These are phyloP conservation scores for Hyaloraphidium curvatum DNA, from an alignment of 192 early-diverging fungal species.

Conservation along the genomic window DNA sequence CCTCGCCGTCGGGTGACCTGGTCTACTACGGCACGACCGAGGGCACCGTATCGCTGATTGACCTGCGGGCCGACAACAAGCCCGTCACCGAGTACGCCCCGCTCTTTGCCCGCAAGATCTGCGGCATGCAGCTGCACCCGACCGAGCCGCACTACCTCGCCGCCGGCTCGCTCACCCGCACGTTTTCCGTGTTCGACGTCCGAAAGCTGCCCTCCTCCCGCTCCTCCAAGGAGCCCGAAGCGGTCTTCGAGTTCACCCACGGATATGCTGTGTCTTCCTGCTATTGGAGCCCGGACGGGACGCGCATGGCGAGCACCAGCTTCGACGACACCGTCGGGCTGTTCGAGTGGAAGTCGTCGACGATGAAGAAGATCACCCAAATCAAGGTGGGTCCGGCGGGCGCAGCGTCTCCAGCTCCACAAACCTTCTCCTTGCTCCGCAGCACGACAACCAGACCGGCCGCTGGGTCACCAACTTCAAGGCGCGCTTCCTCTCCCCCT, in stretches of 20 bases:
- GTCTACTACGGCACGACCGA: not conserved
- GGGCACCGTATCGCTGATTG: not conserved
- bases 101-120: not conserved
- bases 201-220: not conserved
- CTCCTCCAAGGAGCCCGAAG: too few species aligned
- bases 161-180: not conserved
- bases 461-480: not conserved
- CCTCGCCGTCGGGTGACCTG: not conserved
- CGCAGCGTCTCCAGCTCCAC: not conserved
- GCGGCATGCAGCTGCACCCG: not conserved
- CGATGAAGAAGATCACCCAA: not conserved
- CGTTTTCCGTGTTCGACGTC: not conserved
- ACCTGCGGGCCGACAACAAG: not conserved
- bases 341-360: not conserved
- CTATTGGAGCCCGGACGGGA: not conserved
- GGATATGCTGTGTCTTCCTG: not conserved
- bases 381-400: not conserved
- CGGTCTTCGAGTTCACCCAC: not conserved
- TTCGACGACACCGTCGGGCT: not conserved
- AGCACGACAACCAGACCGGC: slow-evolving; percentile 1
- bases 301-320: not conserved
- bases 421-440: too few species aligned
- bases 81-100: not conserved
- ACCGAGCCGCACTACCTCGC: not conserved
- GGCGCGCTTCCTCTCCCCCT: not conserved